phyloP scores from a whole-genome alignment of 2,329 filamentous ascomycete genomes.

The Trichoderma semiorbis region DNA sequence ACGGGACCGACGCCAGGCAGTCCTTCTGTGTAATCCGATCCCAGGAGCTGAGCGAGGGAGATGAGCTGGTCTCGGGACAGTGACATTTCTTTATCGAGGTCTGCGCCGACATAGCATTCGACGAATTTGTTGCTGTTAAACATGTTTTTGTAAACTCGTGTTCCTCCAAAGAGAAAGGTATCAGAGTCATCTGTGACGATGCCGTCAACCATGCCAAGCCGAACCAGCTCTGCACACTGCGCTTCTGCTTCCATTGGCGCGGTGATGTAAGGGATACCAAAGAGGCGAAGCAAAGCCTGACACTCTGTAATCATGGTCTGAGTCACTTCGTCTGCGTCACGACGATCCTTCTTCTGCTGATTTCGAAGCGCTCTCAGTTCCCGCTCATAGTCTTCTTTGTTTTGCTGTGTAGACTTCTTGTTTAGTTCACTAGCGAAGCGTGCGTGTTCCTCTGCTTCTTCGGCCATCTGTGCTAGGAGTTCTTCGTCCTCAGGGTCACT shows the following conservation, averaged over 20 bases:
- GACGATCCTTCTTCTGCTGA: conserved; percentile 95
- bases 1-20: conserved; percentile 89
- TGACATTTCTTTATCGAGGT: conserved; percentile 85
- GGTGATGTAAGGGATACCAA: conserved; percentile 93
- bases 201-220: conserved; percentile 84
- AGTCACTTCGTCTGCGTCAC: conserved; percentile 95
- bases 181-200: conserved; percentile 98
- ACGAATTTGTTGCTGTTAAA: conserved; percentile 98
- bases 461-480: conserved; percentile 77
- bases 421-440: conserved; percentile 88
- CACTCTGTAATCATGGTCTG: conserved; percentile 96
- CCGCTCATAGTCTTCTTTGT: conserved; percentile 75
- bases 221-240: conserved; percentile 89
- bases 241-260: conserved; percentile 99
- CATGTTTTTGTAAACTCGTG: conserved; percentile 98
- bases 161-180: conserved; percentile 94
- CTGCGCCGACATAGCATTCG: conserved; percentile 83
- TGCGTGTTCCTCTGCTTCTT: conserved; percentile 90
- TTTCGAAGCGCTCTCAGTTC: conserved; percentile 81
- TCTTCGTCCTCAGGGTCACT: conserved; percentile 93
- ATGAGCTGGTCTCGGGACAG: conserved; percentile 86
- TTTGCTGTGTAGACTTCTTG: conserved; percentile 65
- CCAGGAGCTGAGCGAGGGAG: conserved; percentile 82
- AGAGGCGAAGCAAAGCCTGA: conserved; percentile 82
- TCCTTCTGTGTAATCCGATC: conserved; percentile 93